Evolutionary conservation across 331 rosid genomes (phyloP).

Genomic region (Acacia pycnantha): DNA sequence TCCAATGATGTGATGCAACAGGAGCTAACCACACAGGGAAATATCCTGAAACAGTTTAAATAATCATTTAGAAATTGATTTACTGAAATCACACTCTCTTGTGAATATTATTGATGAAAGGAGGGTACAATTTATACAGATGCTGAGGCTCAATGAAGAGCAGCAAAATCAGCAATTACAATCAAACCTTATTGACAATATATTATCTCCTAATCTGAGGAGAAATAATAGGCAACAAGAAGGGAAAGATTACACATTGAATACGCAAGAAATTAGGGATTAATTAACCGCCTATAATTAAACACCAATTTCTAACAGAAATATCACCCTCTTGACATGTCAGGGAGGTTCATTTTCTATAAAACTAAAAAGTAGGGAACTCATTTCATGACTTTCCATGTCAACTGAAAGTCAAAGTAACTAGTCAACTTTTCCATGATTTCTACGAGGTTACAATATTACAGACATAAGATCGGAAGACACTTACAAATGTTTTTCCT

Average conservation of each 20-base stretch:
- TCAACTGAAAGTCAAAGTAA: constrained; percentile 9
- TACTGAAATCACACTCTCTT: not conserved
- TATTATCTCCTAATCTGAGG: no score
- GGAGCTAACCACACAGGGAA: constrained; percentile 9
- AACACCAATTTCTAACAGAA: no score
- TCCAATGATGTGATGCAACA: not conserved
- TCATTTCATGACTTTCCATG: constrained; percentile 9
- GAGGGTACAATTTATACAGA: no score
- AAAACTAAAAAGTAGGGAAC: not conserved
- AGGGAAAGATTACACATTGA: no score
- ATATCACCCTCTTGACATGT: not conserved
- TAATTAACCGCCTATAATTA: no score
- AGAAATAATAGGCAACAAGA: no score
- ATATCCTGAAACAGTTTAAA: constrained; percentile 11
- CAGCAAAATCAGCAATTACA: no score
- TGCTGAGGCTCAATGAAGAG: no score
- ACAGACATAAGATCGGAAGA: constrained; percentile 11
- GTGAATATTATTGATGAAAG: no score
- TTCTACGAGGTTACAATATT: not conserved
- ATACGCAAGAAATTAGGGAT: no score
- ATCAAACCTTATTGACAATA: no score
- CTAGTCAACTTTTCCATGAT: constrained; percentile 1
- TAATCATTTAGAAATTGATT: not conserved
- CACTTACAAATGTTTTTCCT: constrained; percentile 61
- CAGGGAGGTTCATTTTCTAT: constrained; percentile 4